phyloP scores from a whole-genome alignment of 2,329 filamentous ascomycete species.

The Chrysoporthe puriensis region DNA sequence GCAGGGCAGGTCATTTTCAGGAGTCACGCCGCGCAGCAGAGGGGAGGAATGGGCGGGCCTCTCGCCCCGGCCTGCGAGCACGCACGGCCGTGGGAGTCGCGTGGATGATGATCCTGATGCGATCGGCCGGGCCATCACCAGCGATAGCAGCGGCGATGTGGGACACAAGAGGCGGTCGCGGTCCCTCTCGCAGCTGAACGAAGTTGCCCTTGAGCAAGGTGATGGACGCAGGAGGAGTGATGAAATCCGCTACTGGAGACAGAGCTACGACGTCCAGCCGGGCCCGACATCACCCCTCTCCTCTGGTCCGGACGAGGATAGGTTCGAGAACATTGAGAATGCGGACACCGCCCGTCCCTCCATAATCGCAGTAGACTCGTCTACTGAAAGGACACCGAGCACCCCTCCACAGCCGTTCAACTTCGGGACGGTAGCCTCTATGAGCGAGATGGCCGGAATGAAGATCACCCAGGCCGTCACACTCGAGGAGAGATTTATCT shows the following conservation, averaged over 20 bases:
- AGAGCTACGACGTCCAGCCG: constrained; percentile 54
- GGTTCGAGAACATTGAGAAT: constrained; percentile 18
- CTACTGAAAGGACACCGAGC: constrained; percentile 38
- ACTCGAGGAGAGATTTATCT: constrained; percentile 56
- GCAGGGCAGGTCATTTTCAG: constrained; percentile 33
- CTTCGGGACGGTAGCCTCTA: constrained; percentile 52
- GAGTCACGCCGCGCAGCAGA: constrained; percentile 40
- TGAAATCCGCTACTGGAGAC: constrained; percentile 67
- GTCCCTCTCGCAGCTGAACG: constrained; percentile 60
- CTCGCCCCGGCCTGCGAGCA: constrained; percentile 65
- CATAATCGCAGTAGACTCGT: constrained; percentile 40
- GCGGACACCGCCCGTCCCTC: constrained; percentile 38
- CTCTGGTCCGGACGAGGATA: constrained; percentile 32
- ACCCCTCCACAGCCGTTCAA: constrained; percentile 56
- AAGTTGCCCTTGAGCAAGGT: constrained; percentile 35
- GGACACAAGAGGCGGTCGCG: constrained; percentile 59
- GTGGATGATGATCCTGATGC: constrained; percentile 51
- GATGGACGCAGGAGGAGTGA: constrained; percentile 53
- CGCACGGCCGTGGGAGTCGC: constrained; percentile 54
- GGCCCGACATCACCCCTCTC: constrained; percentile 56
- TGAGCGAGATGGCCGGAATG: constrained; percentile 55
- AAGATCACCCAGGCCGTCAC: constrained; percentile 60
- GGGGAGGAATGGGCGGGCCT: constrained; percentile 55
- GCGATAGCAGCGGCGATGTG: constrained; percentile 45
- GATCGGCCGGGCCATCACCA: constrained; percentile 66